These are phyloP conservation scores for Peronospora tabacina DNA, from an alignment of 352 stramenopile genomes.

Conservation along the genomic window DNA sequence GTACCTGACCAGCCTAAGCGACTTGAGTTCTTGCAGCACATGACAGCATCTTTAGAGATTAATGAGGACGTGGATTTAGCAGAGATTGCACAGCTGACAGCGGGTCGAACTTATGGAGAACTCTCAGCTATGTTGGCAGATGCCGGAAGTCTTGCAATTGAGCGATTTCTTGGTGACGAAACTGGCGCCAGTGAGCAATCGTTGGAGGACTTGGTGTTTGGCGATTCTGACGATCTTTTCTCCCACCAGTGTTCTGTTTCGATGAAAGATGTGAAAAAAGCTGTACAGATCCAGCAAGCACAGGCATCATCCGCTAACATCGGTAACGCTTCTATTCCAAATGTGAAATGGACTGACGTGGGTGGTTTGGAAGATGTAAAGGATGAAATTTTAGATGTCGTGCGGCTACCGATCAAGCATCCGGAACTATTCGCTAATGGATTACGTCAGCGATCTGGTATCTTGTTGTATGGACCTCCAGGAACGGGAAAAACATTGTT, in stretches of 20 bases:
- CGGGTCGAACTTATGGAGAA: slow-evolving; percentile 67
- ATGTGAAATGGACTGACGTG: slow-evolving; percentile 98
- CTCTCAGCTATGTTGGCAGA: slow-evolving; percentile 58
- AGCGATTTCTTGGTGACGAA: slow-evolving; percentile 32
- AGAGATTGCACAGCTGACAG: slow-evolving; percentile 57
- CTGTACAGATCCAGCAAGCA: slow-evolving; percentile 59
- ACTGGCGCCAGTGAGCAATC: slow-evolving; percentile 20
- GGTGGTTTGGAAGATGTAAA: slow-evolving; percentile 98
- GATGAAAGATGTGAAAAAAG: slow-evolving; percentile 39
- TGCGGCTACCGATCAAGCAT: slow-evolving; percentile 79
- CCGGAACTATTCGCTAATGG: slow-evolving; percentile 74
- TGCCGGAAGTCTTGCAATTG: slow-evolving; percentile 42
- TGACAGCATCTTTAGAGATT: slow-evolving; percentile 30
- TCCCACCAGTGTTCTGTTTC: slow-evolving; percentile 26
- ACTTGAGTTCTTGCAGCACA: slow-evolving; percentile 48
- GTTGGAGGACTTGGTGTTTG: slow-evolving; percentile 24
- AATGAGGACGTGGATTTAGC: slow-evolving; percentile 43
- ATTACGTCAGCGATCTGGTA: slow-evolving; percentile 71
- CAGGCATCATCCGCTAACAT: slow-evolving; percentile 58
- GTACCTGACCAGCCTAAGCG: slow-evolving; percentile 47
- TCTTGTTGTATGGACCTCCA: slow-evolving; percentile 75
- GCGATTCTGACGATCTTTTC: slow-evolving; percentile 14
- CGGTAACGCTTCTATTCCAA: slow-evolving; percentile 78
- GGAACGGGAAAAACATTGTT: slow-evolving; percentile 93
- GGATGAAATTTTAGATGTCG: slow-evolving; percentile 89